Evolutionary conservation across 116 monocot species (phyloP).

Genomic region (Trichopus zeylanicus): DNA sequence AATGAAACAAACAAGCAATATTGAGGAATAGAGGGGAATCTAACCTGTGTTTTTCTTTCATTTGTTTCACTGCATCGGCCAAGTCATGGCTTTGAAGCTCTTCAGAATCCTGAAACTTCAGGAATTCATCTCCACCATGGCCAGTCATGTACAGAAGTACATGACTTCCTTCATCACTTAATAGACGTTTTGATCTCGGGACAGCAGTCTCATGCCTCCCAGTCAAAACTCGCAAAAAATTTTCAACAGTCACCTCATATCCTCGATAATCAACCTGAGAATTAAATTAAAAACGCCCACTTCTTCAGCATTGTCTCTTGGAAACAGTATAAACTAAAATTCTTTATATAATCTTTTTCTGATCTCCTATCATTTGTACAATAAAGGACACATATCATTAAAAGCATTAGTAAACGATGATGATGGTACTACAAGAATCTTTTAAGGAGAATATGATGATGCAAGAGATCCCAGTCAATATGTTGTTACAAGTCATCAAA

Average conservation of each 20-base stretch:
- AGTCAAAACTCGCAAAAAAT: slow-evolving; percentile 82
- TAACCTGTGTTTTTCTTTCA: slow-evolving; percentile 89
- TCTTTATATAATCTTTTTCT: background rate
- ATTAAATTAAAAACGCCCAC: background rate
- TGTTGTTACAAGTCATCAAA: too few species aligned
- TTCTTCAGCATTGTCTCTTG: background rate
- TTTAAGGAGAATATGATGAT: too few species aligned
- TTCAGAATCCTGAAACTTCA: slow-evolving; percentile 93
- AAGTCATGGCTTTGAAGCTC: slow-evolving; percentile 99
- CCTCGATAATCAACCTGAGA: slow-evolving; percentile 94
- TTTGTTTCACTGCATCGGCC: slow-evolving; percentile 94
- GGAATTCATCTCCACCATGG: slow-evolving; percentile 91
- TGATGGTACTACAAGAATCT: too few species aligned
- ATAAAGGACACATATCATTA: background rate
- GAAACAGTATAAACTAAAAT: background rate
- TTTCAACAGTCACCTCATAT: slow-evolving; percentile 98
- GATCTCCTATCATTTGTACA: background rate
- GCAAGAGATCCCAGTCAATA: too few species aligned
- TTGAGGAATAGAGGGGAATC: background rate
- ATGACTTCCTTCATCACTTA: slow-evolving; percentile 96
- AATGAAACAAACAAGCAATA: background rate
- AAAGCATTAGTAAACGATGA: background rate
- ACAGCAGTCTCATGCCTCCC: slow-evolving; percentile 91
- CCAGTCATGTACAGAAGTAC: slow-evolving; percentile 96
- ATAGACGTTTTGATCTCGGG: slow-evolving; percentile 83